phyloP scores from a whole-genome alignment of 345 rosid species.

The Garcia nutans region DNA sequence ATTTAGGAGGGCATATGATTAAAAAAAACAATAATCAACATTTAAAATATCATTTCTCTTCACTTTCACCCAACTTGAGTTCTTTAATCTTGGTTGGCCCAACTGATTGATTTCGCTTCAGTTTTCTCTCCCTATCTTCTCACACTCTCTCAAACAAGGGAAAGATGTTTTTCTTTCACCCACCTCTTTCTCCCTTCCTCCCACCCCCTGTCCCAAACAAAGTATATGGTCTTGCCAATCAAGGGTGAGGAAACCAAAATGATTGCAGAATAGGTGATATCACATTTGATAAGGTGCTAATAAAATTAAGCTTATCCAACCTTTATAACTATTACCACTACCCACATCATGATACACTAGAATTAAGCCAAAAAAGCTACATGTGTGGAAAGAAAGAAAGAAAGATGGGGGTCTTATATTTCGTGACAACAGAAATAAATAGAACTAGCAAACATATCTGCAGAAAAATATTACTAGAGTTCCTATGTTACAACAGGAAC shows the following conservation, averaged over 20 bases:
- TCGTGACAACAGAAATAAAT: neutral
- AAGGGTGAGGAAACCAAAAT: neutral
- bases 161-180: too few species aligned
- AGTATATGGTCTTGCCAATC: neutral
- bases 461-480: neutral
- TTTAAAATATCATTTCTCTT: too few species aligned
- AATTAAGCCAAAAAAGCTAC: neutral
- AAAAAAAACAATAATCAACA: too few species aligned
- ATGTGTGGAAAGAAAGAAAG: neutral
- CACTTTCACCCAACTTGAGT: too few species aligned
- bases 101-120: too few species aligned
- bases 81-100: too few species aligned
- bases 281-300: neutral
- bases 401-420: neutral
- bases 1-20: too few species aligned
- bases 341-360: neutral
- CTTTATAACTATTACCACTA: neutral
- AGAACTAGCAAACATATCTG: neutral
- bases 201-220: neutral
- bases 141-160: too few species aligned
- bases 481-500: neutral
- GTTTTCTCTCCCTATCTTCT: too few species aligned
- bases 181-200: too few species aligned
- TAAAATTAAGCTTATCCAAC: neutral
- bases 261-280: neutral